Percentiles rank a stretch among this genome's conserved stretches.
phyloP scores from a whole-genome alignment of 2,329 filamentous ascomycete species.

The Paramyrothecium roridum region DNA sequence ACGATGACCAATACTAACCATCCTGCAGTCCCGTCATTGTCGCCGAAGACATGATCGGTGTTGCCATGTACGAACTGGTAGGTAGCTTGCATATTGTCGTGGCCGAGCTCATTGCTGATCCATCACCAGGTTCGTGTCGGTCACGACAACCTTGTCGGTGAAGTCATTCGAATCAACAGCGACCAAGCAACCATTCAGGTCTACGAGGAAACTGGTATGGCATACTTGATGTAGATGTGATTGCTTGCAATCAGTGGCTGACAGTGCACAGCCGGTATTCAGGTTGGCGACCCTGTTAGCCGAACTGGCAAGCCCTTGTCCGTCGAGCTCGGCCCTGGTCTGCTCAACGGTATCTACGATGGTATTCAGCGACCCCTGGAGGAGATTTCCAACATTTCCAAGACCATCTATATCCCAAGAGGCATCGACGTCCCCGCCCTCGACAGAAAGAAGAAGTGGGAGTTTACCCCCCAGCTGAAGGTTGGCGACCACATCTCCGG shows the following conservation, averaged over 20 bases:
- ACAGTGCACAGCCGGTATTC: slow-evolving; percentile 73
- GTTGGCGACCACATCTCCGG: slow-evolving; percentile 96
- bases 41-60: slow-evolving; percentile 97
- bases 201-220: slow-evolving; percentile 93
- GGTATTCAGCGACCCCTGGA: slow-evolving; percentile 95
- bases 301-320: slow-evolving; percentile 94
- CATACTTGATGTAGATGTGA: neutral
- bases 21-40: slow-evolving; percentile 77
- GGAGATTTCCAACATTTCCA: slow-evolving; percentile 71
- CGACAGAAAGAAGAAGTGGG: slow-evolving; percentile 91
- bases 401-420: slow-evolving; percentile 96
- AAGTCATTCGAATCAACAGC: slow-evolving; percentile 95
- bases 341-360: slow-evolving; percentile 99
- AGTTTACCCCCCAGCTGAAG: slow-evolving; percentile 88
- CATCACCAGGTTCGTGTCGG: slow-evolving; percentile 75
- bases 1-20: slow-evolving; percentile 11
- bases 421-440: slow-evolving; percentile 86
- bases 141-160: slow-evolving; percentile 86
- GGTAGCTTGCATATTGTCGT: slow-evolving; percentile 24
- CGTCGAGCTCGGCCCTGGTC: slow-evolving; percentile 92
- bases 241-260: slow-evolving; percentile 11
- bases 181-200: slow-evolving; percentile 98
- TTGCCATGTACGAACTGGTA: slow-evolving; percentile 99
- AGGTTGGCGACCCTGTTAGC: slow-evolving; percentile 86
- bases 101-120: slow-evolving; percentile 5